phyloP scores from a whole-genome alignment of 2,329 filamentous ascomycete species.

The Dryadomyces quercus-mongolicae region DNA sequence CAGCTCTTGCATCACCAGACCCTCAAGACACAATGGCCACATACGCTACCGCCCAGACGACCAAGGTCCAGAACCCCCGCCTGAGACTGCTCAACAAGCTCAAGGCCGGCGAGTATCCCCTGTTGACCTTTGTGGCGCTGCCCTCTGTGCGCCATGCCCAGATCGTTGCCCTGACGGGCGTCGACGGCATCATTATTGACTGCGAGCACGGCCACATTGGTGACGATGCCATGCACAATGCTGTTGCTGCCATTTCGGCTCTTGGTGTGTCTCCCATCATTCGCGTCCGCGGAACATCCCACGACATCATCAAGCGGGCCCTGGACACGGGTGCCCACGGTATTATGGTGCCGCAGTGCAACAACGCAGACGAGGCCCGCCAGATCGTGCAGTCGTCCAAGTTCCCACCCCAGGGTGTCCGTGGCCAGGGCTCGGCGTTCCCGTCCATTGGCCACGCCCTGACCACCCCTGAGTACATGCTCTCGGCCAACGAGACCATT shows the following conservation, averaged over 20 bases:
- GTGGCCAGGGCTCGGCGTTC: slow-evolving; percentile 38
- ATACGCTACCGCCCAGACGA: slow-evolving; percentile 14
- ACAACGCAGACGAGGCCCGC: slow-evolving; percentile 31
- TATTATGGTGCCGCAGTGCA: slow-evolving; percentile 34
- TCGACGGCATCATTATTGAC: slow-evolving; percentile 38
- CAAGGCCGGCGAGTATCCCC: slow-evolving; percentile 15
- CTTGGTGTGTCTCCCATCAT: slow-evolving; percentile 30
- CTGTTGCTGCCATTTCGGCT: slow-evolving; percentile 37
- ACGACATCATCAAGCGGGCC: slow-evolving; percentile 37
- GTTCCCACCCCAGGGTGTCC: slow-evolving; percentile 35
- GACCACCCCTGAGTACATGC: slow-evolving; percentile 34
- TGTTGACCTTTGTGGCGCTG: slow-evolving; percentile 37
- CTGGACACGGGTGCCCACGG: slow-evolving; percentile 38
- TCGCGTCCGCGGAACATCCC: slow-evolving; percentile 23
- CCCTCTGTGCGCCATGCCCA: slow-evolving; percentile 34
- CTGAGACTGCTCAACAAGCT: slow-evolving; percentile 20
- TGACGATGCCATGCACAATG: slow-evolving; percentile 40
- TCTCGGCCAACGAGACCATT: slow-evolving; percentile 34
- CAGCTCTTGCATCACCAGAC: too few species aligned
- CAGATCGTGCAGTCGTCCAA: slow-evolving; percentile 35
- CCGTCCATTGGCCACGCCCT: slow-evolving; percentile 31
- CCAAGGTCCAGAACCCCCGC: slow-evolving; percentile 3
- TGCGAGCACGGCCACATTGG: slow-evolving; percentile 41
- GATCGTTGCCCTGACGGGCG: slow-evolving; percentile 33
- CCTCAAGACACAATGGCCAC: background rate